Conservation (phyloP, 148 eudicot genomes). For the Rhododendron simsii region DNA sequence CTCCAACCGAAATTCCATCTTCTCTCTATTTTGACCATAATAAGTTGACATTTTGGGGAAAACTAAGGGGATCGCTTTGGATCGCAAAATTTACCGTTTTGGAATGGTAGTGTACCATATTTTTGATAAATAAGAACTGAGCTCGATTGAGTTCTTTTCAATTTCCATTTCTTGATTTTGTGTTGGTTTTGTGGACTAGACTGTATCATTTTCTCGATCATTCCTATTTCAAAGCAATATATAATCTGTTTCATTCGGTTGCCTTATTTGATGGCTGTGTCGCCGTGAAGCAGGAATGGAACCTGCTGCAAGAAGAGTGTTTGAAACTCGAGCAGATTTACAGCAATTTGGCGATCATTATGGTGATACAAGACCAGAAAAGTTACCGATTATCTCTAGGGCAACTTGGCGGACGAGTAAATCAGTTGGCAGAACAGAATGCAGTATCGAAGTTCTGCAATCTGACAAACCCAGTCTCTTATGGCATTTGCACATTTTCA, state of each 20-base stretch:
- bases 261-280: background rate
- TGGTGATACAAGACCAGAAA: background rate
- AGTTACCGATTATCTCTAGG: background rate
- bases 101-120: no score
- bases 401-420: background rate
- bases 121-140: no score
- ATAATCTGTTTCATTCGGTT: background rate
- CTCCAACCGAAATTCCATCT: no score
- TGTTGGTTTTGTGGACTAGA: no score
- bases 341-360: background rate
- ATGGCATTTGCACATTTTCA: background rate
- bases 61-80: no score
- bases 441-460: background rate
- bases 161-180: no score
- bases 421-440: background rate
- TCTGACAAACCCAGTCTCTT: background rate
- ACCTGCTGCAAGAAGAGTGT: background rate
- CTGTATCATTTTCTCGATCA: no score
- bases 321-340: background rate
- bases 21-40: no score
- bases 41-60: no score
- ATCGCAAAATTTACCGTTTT: no score
- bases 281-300: background rate
- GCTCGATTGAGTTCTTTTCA: no score
- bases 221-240: background rate